phyloP scores from a whole-genome alignment of 2,329 filamentous ascomycete genomes.

The Knoxdaviesia proteae region DNA sequence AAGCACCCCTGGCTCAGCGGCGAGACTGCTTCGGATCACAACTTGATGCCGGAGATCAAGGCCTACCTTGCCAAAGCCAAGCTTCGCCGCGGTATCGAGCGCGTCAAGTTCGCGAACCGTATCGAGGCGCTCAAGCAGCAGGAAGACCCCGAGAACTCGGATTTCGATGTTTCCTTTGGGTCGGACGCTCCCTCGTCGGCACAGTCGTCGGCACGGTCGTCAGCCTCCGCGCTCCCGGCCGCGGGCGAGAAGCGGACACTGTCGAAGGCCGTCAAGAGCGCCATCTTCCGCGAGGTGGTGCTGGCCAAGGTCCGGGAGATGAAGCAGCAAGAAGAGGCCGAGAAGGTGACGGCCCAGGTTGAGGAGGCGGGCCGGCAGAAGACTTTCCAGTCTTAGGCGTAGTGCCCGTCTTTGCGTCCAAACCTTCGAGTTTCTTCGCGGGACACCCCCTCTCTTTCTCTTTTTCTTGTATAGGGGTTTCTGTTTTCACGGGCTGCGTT shows the following conservation, averaged over 20 bases:
- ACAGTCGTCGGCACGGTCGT: conserved; percentile 2
- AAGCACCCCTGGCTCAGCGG: conserved; percentile 78
- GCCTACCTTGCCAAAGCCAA: conserved; percentile 82
- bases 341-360: conserved; percentile 41
- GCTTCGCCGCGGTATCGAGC: conserved; percentile 80
- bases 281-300: conserved; percentile 88
- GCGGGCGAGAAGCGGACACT: conserved; percentile 17
- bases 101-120: conserved; percentile 87
- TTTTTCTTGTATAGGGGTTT: too few relatives aligned
- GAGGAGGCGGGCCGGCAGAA: conserved; percentile 23
- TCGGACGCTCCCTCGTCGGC: conserved; percentile 13
- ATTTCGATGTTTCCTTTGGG: conserved; percentile 24
- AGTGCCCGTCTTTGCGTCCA: too few relatives aligned
- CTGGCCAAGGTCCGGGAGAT: conserved; percentile 82
- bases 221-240: conserved; percentile 1
- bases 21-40: conserved; percentile 74
- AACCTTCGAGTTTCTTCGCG: too few relatives aligned
- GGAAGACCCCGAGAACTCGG: conserved; percentile 57
- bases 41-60: conserved; percentile 90
- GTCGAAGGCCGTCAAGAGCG: conserved; percentile 31
- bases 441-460: too few relatives aligned
- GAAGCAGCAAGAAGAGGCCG: conserved; percentile 65
- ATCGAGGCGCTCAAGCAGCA: conserved; percentile 91
- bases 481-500: too few relatives aligned
- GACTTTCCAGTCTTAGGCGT: background rate